Conservation (phyloP, 345 rosid genomes). For the Dimocarpus longan region DNA sequence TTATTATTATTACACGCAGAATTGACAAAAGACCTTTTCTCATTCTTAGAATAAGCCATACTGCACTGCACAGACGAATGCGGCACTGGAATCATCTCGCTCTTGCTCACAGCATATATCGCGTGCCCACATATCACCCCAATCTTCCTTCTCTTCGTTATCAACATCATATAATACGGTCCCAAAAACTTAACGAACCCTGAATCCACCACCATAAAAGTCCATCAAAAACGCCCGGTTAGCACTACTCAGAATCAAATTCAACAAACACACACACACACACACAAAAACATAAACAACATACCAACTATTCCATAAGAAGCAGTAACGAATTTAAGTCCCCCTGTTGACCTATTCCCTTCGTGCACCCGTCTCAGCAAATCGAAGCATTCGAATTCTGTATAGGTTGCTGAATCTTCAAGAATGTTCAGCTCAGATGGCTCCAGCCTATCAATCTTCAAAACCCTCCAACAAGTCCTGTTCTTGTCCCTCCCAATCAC, state of each 20-base stretch:
- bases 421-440: constrained; percentile 62
- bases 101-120: constrained; percentile 67
- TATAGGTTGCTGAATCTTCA: constrained; percentile 65
- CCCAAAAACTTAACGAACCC: constrained; percentile 94
- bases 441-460: constrained; percentile 82
- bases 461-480: constrained; percentile 64
- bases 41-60: constrained; percentile 89
- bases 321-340: constrained; percentile 75
- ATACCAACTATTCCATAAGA: constrained; percentile 92
- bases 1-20: constrained; percentile 52
- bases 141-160: constrained; percentile 85
- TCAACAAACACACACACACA: not conserved
- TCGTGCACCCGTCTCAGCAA: constrained; percentile 69
- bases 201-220: constrained; percentile 31
- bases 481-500: constrained; percentile 85
- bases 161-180: constrained; percentile 89
- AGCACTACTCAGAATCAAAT: not conserved
- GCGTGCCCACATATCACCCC: constrained; percentile 83
- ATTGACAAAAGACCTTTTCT: constrained; percentile 97
- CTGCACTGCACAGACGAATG: constrained; percentile 67
- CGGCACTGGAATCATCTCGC: constrained; percentile 73
- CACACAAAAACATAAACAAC: constrained; percentile 17
- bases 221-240: not conserved
- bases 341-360: constrained; percentile 83
- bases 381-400: constrained; percentile 70